Evolutionary conservation across 148 eudicot species (phyloP), one percentile per base, ranked within the genome.

Genomic region (Pouteria glomerata): DNA sequence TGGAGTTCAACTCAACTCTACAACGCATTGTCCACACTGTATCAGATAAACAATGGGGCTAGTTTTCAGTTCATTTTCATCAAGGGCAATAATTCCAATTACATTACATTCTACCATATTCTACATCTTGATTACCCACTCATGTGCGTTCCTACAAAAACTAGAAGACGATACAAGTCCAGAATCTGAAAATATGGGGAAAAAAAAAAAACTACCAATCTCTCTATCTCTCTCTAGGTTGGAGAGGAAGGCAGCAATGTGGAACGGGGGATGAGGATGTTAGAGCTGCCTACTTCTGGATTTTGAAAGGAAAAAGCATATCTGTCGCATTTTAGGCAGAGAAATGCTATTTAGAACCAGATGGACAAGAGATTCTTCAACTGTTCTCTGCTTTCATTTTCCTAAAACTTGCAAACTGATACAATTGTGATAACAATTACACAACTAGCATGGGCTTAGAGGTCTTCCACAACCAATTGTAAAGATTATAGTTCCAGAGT

Each of bases 381-480:
- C 18, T 16, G 33, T 66, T 29, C 0, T 27, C 55, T 66, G 30
- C 19, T 4, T 29, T n/a, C 21, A 47, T 29, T 16, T 48, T 33
- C 55, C 70, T 11, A 27, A 30, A 66, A 62, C 4, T 10, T 2
- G 35, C 45, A 62, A n/a, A 29, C 29, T 24, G n/a, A 62, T 10
- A 27, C 39, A n/a, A 62, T 42, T 35, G 2, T 16, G 6, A 4
- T 35, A 3, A 11, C 11, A 61, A 24, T 42, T 41, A 19, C 51
- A 42, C 41, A 12, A 33, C 15, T 14, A 64, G 42, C 42, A 6
- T 63, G 42, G 27, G 41, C 23, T 26, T 33, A 24, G 48, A 13
- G 58, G 72, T 68, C 48, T 53, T 47, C 53, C 44, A 26, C 72
- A 68, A 52, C 47, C 47, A 52, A 1, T 35, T 24, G 15, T 44